A percentile compares a stretch with the other conserved stretches of the same genome.
Conservation (phyloP, 768 basidiomycete genomes). For the Postia placenta region DNA sequence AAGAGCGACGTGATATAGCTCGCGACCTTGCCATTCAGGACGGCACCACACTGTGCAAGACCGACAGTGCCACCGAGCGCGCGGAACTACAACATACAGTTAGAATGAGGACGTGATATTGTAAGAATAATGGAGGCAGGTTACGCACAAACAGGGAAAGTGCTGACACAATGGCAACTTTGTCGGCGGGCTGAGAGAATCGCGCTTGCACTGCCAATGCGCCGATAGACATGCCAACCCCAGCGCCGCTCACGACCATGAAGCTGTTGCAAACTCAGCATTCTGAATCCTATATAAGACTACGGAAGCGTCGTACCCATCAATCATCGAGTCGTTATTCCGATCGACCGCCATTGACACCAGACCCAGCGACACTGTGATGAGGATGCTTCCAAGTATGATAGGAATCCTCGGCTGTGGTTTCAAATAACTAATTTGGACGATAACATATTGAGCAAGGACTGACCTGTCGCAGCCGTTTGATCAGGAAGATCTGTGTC, state of each 20-base stretch:
- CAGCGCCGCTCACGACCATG: constrained; percentile 39
- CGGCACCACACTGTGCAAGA: constrained; percentile 45
- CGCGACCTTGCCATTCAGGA: constrained; percentile 38
- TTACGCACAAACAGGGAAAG: constrained; percentile 39
- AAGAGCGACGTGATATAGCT: constrained; percentile 24
- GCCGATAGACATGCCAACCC: constrained; percentile 35
- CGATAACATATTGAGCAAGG: neutral
- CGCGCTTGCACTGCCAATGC: constrained; percentile 39
- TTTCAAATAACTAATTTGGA: neutral
- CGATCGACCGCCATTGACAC: constrained; percentile 35
- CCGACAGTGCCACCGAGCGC: constrained; percentile 48
- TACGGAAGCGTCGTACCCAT: constrained; percentile 19
- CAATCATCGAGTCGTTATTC: constrained; percentile 32
- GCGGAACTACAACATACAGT: constrained; percentile 30
- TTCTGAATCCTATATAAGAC: too few relatives aligned
- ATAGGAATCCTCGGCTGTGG: constrained; percentile 38
- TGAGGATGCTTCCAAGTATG: constrained; percentile 31
- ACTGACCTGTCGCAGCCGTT: constrained; percentile 30
- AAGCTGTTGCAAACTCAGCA: constrained; percentile 24
- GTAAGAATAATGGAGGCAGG: neutral
- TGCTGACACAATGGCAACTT: constrained; percentile 37
- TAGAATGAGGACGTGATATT: neutral
- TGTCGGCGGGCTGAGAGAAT: constrained; percentile 34
- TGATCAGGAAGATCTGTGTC: constrained; percentile 30
- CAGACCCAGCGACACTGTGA: constrained; percentile 36